Evolutionary conservation across 2,329 filamentous ascomycete species (phyloP).

Genomic region (Clonostachys rosea): DNA sequence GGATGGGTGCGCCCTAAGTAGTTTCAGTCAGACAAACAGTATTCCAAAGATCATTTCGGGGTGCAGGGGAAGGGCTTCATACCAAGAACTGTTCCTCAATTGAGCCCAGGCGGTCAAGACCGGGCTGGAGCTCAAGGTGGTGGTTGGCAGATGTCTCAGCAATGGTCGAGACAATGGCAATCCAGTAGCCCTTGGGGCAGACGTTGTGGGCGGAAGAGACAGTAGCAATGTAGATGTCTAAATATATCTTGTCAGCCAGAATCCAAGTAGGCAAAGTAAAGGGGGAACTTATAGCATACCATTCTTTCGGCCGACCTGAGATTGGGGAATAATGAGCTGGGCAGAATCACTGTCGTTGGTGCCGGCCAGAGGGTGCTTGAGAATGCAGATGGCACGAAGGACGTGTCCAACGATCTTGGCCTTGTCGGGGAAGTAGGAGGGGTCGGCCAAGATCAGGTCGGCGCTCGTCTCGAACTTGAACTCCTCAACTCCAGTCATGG

Average conservation of each 20-base stretch:
- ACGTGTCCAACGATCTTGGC: conserved; percentile 84
- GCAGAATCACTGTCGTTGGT: conserved; percentile 85
- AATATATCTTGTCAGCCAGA: conserved; percentile 5
- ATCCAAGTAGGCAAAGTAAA: background rate
- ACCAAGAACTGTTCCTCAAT: conserved; percentile 98
- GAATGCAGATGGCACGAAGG: conserved; percentile 92
- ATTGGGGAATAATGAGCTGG: conserved; percentile 97
- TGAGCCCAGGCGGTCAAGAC: conserved; percentile 84
- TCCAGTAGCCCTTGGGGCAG: conserved; percentile 98
- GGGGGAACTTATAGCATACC: conserved; percentile 48
- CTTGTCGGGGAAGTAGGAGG: conserved; percentile 93
- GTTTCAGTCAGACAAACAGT: background rate
- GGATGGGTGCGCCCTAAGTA: conserved; percentile 70
- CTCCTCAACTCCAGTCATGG: conserved; percentile 85
- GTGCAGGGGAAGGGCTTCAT: conserved; percentile 12
- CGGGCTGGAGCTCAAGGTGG: conserved; percentile 89
- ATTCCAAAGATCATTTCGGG: background rate
- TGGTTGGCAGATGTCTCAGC: conserved; percentile 89
- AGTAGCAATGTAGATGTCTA: conserved; percentile 94
- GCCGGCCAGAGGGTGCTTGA: conserved; percentile 90
- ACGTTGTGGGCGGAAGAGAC: conserved; percentile 93
- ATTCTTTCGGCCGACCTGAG: conserved; percentile 93
- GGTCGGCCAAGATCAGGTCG: conserved; percentile 93
- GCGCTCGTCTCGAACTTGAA: conserved; percentile 97
- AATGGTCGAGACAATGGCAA: conserved; percentile 97